A percentile compares a stretch with the other conserved stretches of the same genome.
phyloP scores from a whole-genome alignment of 106 monocot genomes.

The Ottelia alismoides region DNA sequence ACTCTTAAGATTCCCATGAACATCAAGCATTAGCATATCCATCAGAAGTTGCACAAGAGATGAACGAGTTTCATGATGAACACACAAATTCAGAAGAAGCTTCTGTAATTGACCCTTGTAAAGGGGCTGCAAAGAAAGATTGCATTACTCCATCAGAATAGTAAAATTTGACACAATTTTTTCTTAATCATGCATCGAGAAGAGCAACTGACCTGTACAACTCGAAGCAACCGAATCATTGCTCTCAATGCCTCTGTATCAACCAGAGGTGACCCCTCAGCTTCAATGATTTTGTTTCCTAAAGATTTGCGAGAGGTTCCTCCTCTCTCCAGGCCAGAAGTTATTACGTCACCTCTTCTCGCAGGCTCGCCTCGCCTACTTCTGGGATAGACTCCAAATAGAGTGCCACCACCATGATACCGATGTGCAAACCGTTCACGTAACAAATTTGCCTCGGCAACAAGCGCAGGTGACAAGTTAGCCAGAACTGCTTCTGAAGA shows the following conservation, averaged over 20 bases:
- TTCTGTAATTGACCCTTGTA: slow-evolving; percentile 71
- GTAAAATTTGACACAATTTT: too few relatives aligned
- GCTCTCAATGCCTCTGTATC: slow-evolving; percentile 43
- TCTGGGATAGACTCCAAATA: slow-evolving; percentile 68
- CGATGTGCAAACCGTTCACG: slow-evolving; percentile 48
- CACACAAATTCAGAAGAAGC: slow-evolving; percentile 60
- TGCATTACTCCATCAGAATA: too few relatives aligned
- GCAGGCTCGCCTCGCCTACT: slow-evolving; percentile 71
- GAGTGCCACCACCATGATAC: slow-evolving; percentile 44
- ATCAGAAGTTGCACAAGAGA: slow-evolving; percentile 34
- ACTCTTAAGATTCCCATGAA: too few relatives aligned
- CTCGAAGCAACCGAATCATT: slow-evolving; percentile 46
- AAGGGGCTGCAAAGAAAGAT: slow-evolving; percentile 40
- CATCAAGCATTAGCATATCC: slow-evolving; percentile 53
- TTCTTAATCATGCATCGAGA: too few relatives aligned
- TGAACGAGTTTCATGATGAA: slow-evolving; percentile 41
- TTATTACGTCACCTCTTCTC: slow-evolving; percentile 46
- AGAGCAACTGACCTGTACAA: slow-evolving; percentile 46
- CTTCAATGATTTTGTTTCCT: slow-evolving; percentile 51
- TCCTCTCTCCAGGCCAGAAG: slow-evolving; percentile 38
- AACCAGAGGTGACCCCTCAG: slow-evolving; percentile 50
- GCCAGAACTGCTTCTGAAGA: slow-evolving; percentile 75
- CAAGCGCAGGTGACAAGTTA: slow-evolving; percentile 51
- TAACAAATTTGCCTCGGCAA: slow-evolving; percentile 69
- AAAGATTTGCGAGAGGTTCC: slow-evolving; percentile 33